Conservation (phyloP, 2,329 filamentous ascomycete species). For the Talaromyces atroroseus region DNA sequence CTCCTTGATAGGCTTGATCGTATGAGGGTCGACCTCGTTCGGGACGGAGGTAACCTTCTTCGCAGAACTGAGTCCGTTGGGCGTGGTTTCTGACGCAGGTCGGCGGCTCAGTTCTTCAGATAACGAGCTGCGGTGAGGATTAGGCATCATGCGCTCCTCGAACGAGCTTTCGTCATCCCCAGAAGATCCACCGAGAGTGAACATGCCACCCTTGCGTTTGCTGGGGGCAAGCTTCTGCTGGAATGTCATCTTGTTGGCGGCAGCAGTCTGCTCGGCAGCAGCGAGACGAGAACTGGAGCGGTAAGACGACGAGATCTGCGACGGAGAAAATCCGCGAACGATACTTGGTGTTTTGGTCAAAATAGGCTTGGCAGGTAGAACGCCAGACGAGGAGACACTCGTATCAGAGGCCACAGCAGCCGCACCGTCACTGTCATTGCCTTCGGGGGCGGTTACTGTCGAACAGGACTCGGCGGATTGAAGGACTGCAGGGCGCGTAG, state of each 20-base stretch:
- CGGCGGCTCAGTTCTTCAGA: constrained; percentile 49
- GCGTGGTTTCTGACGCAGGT: constrained; percentile 14
- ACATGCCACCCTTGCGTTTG: constrained; percentile 65
- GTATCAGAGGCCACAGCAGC: constrained; percentile 51
- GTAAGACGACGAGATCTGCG: constrained; percentile 64
- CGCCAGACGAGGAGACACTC: constrained; percentile 53
- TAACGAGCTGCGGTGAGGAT: constrained; percentile 49
- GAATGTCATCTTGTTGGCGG: constrained; percentile 35
- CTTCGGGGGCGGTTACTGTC: constrained; percentile 48
- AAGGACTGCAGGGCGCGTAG: constrained; percentile 25
- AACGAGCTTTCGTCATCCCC: constrained; percentile 78
- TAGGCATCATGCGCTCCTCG: constrained; percentile 53
- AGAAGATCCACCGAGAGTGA: constrained; percentile 73
- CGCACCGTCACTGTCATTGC: constrained; percentile 41
- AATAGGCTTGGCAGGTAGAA: constrained; percentile 39
- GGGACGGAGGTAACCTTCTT: constrained; percentile 82
- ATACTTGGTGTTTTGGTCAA: constrained; percentile 61
- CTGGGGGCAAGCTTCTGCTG: constrained; percentile 47
- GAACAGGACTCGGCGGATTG: constrained; percentile 50
- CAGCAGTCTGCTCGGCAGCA: constrained; percentile 34
- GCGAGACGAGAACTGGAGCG: constrained; percentile 56
- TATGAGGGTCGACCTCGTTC: constrained; percentile 65
- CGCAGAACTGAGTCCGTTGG: constrained; percentile 24
- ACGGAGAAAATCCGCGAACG: constrained; percentile 80
- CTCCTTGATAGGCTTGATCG: constrained; percentile 59